Percentiles rank a stretch among this genome's conserved stretches.
phyloP scores from a whole-genome alignment of 2,329 filamentous ascomycete genomes.

The Penicillium sp. region DNA sequence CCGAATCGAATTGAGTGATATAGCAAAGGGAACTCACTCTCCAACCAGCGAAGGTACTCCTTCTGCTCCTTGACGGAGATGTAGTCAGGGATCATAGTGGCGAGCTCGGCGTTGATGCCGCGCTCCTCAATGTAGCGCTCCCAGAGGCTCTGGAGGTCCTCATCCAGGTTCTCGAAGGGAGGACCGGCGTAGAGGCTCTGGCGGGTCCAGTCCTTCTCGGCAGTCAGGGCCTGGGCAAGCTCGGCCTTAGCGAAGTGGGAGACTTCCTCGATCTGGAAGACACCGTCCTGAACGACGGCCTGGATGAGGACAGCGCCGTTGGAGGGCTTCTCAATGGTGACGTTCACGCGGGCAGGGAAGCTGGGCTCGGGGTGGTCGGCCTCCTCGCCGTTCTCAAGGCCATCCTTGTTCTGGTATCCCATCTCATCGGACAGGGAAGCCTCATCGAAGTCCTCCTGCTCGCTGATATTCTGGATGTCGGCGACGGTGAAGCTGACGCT shows the following conservation, averaged over 20 bases:
- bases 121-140: constrained; percentile 95
- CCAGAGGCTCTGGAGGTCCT: constrained; percentile 88
- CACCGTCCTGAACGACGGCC: constrained; percentile 80
- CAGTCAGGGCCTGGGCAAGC: constrained; percentile 72
- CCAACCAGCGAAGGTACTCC: constrained; percentile 91
- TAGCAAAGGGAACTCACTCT: constrained; percentile 52
- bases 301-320: constrained; percentile 87
- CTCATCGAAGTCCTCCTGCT: constrained; percentile 59
- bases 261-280: constrained; percentile 86
- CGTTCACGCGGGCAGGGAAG: constrained; percentile 80
- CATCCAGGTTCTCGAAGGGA: constrained; percentile 89
- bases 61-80: constrained; percentile 98
- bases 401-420: constrained; percentile 59
- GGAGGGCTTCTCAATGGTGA: constrained; percentile 84
- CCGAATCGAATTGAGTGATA: neutral
- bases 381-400: constrained; percentile 30
- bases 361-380: constrained; percentile 57
- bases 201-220: constrained; percentile 75
- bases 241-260: constrained; percentile 81
- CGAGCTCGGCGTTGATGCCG: constrained; percentile 82
- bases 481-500: constrained; percentile 82
- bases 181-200: constrained; percentile 85
- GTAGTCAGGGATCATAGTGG: constrained; percentile 91
- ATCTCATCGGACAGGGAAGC: constrained; percentile 59
- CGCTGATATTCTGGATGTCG: constrained; percentile 71